Base-by-base conservation (phyloP, 2,329 filamentous ascomycete genomes). In the Fusarium dlaminii region DNA sequence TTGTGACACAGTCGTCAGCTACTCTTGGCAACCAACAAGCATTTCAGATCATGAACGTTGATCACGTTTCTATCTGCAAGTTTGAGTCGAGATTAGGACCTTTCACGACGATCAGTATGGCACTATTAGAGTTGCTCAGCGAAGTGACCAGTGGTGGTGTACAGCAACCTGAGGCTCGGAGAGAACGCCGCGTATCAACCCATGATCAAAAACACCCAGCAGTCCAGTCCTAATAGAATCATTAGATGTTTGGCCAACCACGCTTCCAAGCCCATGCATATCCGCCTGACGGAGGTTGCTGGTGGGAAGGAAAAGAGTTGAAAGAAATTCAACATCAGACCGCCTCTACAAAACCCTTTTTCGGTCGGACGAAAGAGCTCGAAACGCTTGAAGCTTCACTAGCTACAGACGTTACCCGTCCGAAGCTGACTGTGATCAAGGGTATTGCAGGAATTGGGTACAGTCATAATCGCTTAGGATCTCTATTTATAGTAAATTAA, bases 161-260 rank as follows among this genome's bases (percentile, higher is more conserved):
- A 0, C 20, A 55, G 1, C 51, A 30, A 0, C 7, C 24, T 0
- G 5, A 7, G 0, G 2, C 11, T 13, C 14, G 0, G 7, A 2
- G 2, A 29, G 13, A 39, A 1, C 42, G 42, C 1, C 55, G 40
- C 8, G 40, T 48, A 34, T 2, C 18, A 27, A 10, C 18, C 34
- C 51, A 22, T 1, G 20, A 39, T 29, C 0, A 54, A 18, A 2
- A 1, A 39, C 9, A 29, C 6, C 6, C 32, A 54, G 8, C 9
- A 54, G 24, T 2, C 5, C 8, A 55, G 36, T 55, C 36, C 51
- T 55, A 39, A 55, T 39, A 17, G 0, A 2, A 14, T 55, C 5
- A 4, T 1, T 14, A 58, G 55, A 12, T 5, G 5, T 48, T 48
- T 48, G 55, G 55, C 5, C 40, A 48, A 4, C 55, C 40, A 2